Evolutionary conservation across 768 basidiomycete species (phyloP), one percentile per base, ranked within the genome.

Genomic region (Macrolepiota albuminosa): DNA sequence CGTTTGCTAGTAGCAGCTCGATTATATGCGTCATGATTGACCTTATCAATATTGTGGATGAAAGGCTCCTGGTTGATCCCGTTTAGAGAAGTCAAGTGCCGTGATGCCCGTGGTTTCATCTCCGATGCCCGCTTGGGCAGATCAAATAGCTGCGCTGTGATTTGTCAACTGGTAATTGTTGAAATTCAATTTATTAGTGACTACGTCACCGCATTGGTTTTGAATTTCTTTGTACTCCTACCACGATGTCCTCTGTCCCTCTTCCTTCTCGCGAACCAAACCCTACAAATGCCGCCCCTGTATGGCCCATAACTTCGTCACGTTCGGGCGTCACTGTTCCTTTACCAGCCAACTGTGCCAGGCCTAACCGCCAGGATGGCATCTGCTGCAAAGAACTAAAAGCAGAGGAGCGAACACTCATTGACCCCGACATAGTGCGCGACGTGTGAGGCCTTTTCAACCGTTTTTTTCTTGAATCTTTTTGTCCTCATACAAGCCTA

Each of bases 351-450:
- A 84, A 85, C 68, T 92, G 90, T 68, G 79, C 80, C 16, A 73
- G 81, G 61, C 74, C 82, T 56, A 72, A 75, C 36, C 78, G 81
- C 36, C 75, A 75, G 48, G 83, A 81, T 54, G 90, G 88, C 8
- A 73, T 94, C 4, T 96, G 95, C 75, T 97, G 94, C 77, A 89
- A 92, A 67, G 91, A 95, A 57, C 84, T 96, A 60, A 92, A 85
- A 68, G 84, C 87, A 13, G 91, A 93, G 51, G 87, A 93, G 60
- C 82, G 93, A 29, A 88, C 83, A 0, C 81, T 97, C 40, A 76
- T 96, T 40, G 84, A 96, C 69, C 94, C 95, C 0, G 93, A 95
- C 63, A 75, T 95, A 50, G 82, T 96, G 21, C 86, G 93, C 8
- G 93, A 95, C 63, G 84, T 93, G 92, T 93, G 68, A 70, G 89